Conservation (phyloP, 306 rosid species). For the Delonix regia region DNA sequence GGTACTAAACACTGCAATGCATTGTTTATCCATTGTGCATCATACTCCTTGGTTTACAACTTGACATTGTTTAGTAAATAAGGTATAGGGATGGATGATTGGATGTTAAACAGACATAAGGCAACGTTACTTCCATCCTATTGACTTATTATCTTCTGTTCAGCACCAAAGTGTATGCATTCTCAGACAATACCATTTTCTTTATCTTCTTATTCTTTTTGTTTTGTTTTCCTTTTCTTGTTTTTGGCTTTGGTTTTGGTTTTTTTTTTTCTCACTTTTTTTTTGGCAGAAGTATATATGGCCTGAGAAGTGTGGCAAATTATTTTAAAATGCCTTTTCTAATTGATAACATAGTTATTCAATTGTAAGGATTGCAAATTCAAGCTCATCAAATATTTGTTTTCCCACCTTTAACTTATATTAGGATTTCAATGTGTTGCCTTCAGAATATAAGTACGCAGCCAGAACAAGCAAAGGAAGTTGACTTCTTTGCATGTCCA, state of each 20-base stretch:
- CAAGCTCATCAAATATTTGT: not conserved
- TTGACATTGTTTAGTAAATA: slow-evolving; percentile 14
- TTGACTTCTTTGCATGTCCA: slow-evolving; percentile 77
- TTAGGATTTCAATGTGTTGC: slow-evolving; percentile 8
- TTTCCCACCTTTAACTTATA: slow-evolving; percentile 1
- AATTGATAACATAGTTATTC: not conserved
- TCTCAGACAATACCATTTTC: not conserved
- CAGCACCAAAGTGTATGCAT: not conserved
- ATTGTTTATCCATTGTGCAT: not conserved
- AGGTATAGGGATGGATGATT: not conserved
- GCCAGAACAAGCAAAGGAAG: slow-evolving; percentile 47
- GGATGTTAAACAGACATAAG: not conserved
- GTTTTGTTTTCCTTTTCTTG: too few relatives aligned
- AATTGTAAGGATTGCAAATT: not conserved
- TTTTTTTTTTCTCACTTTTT: too few relatives aligned
- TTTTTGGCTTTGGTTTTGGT: too few relatives aligned
- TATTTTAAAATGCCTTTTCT: not conserved
- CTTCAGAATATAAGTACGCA: slow-evolving; percentile 49
- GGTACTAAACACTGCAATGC: not conserved
- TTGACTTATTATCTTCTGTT: not conserved
- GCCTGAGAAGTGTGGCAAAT: not conserved
- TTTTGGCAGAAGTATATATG: not conserved
- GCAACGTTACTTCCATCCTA: not conserved
- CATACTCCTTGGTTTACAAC: slow-evolving; percentile 5
- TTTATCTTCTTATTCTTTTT: too few relatives aligned